A percentile compares a stretch with the other conserved stretches of the same genome.
phyloP scores from a whole-genome alignment of 306 rosid species.

The Cucurbita pepo region DNA sequence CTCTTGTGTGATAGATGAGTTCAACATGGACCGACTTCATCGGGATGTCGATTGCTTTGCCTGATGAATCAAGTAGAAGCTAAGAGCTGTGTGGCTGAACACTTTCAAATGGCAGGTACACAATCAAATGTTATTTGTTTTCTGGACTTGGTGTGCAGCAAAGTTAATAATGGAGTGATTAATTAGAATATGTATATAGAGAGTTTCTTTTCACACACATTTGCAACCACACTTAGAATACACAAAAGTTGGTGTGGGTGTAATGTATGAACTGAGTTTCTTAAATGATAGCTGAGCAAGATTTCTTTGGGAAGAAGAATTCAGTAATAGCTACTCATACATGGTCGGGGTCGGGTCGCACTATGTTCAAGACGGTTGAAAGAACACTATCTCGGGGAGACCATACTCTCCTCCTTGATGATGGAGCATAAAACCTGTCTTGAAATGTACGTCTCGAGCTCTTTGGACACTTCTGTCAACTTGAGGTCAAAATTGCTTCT shows the following conservation, averaged over 20 bases:
- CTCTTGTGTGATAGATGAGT: neutral
- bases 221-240: neutral
- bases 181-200: neutral
- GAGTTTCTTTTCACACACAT: neutral
- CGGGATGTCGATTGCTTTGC: neutral
- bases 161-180: neutral
- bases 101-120: neutral
- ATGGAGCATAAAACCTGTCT: conserved; percentile 75
- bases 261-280: neutral
- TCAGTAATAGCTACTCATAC: neutral
- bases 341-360: no score
- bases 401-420: conserved; percentile 51
- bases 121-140: neutral
- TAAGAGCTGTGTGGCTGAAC: neutral
- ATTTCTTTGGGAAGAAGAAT: neutral
- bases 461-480: conserved; percentile 66
- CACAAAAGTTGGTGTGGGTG: neutral
- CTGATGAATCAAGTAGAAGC: neutral
- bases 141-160: neutral
- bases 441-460: conserved; percentile 92
- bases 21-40: neutral
- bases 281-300: neutral
- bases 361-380: conserved; percentile 23
- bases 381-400: conserved; percentile 51
- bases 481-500: conserved; percentile 73